Base-by-base conservation (phyloP, 331 rosid species). In the Saraca asoca region DNA sequence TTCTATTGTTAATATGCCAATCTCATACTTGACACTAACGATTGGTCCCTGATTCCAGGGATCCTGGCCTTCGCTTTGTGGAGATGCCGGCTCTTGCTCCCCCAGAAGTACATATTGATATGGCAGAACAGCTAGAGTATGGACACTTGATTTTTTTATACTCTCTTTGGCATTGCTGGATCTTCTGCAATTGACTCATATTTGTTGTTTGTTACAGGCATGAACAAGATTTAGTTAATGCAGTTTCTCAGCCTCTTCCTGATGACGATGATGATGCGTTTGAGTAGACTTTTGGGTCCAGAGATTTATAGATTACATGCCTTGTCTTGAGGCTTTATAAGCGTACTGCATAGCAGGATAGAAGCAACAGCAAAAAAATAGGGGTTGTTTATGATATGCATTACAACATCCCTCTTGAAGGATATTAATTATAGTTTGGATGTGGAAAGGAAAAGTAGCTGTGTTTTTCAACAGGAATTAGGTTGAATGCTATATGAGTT, bases 11-110 rank as follows among this genome's bases (percentile, higher is more conserved):
- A 5, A 24, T 35, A 13, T 61, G 62, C 18, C 14, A 63, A 19
- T 75, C 15, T 15, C 41, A 13, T 38, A 43, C 29, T 9, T 62
- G 41, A 62, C 19, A 5, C 9, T 43, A 31, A n/a, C 45, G 4
- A 48, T 15, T 39, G 54, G 12, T 64, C n/a, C 73, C 20, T 72
- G 37, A 48, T 69, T 69, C 35, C 60, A 86, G 89, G 73, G 87
- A 86, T 39, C 6, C 82, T 33, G 13, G 57, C 59, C 88, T 87
- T 66, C 86, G 80, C 74, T 87, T 87, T 38, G 94, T 84, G 19
- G 90, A 87, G 81, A 81, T 83, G 81, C 94, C 94, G 15, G 94
- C 94, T 37, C 88, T 87, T 78, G 94, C 90, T 71, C 90, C 94
- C 48, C 90, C 88, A 0, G 88, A 87, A 17, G 90, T 84, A 19